Evolutionary conservation across 139 green algal species (phyloP).

Genomic region (Mychonastes homosphaera): DNA sequence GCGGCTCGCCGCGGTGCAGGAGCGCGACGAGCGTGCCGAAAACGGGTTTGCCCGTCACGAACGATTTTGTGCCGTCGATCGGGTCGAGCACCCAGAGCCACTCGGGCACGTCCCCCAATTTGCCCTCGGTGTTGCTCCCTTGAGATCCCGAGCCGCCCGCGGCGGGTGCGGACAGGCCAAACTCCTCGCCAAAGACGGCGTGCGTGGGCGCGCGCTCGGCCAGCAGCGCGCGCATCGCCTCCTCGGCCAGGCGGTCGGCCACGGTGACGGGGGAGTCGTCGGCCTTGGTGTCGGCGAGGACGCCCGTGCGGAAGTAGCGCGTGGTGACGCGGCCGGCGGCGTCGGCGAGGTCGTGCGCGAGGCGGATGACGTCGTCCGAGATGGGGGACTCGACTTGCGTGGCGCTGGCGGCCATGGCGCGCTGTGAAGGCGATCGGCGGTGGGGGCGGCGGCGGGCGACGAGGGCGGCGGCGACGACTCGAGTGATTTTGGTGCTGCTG

Average conservation of each 20-base stretch:
- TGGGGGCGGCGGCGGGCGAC: too few relatives aligned
- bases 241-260: slow-evolving; percentile 69
- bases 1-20: slow-evolving; percentile 68
- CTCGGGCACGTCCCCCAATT: too few relatives aligned
- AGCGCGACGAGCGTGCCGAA: slow-evolving; percentile 94
- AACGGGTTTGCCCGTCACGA: slow-evolving; percentile 97
- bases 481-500: too few relatives aligned
- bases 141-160: slow-evolving; percentile 18
- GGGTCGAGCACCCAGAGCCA: slow-evolving; percentile 95
- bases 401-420: too few relatives aligned
- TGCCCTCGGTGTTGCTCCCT: slow-evolving; percentile 12
- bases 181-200: slow-evolving; percentile 83
- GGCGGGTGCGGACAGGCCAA: slow-evolving; percentile 58
- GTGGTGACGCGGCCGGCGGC: slow-evolving; percentile 51
- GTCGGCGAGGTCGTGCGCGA: slow-evolving; percentile 66
- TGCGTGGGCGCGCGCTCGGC: slow-evolving; percentile 52
- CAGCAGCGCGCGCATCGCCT: slow-evolving; percentile 60
- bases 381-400: too few relatives aligned
- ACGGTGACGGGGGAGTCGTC: slow-evolving; percentile 75
- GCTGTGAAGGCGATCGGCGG: too few relatives aligned
- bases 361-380: slow-evolving; percentile 25
- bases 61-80: slow-evolving; percentile 98
- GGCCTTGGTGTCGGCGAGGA: slow-evolving; percentile 69
- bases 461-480: too few relatives aligned
- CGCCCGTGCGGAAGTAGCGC: slow-evolving; percentile 59